Evolutionary conservation across 2,329 filamentous ascomycete genomes (phyloP), one percentile per base, ranked within the genome.

Genomic region (Trichoderma lentiforme): DNA sequence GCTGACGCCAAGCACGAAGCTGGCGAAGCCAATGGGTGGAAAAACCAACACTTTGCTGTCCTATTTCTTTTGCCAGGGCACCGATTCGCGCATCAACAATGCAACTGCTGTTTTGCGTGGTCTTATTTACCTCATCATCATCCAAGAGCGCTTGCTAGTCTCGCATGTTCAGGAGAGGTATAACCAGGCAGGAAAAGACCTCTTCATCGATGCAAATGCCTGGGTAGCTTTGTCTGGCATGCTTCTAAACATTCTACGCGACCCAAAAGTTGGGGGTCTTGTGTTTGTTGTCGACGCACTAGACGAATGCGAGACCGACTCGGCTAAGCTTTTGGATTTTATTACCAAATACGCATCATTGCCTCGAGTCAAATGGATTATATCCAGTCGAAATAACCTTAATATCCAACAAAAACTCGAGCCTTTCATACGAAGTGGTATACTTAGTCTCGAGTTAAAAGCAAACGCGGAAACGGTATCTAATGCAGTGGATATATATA

Each of bases 231-330:
- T 66, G 0, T 47, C 26, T 0, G 36, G 21, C 0, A 63, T 47
- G 1, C 11, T 63, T 21, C 3, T 0, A 8, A 30, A 28, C 8
- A 47, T 63, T 1, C 36, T 63, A 30, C 3, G 4, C 11, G 36
- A 63, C 6, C 11, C 6, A 8, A 21, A 21, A 30, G 1, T 15
- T 0, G 12, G 14, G 3, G 11, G 15, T 4, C 3, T 63, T 5
- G 24, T 47, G 1, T 5, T 87, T 6, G 71, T 86, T 6, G 74
- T 87, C 53, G 83, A 87, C 75, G 84, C 83, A 2, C 80, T 87
- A 0, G 84, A 87, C 67, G 84, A 86, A 74, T 70, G 60, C 18
- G 28, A 28, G 8, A 7, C 14, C 0, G 43, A 70, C 4, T 32
- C 86, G 82, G 70, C 51, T 34, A 61, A 77, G 47, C 81, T 86